phyloP scores from a whole-genome alignment of 2,329 filamentous ascomycete species.

The Stenocarpella maydis region DNA sequence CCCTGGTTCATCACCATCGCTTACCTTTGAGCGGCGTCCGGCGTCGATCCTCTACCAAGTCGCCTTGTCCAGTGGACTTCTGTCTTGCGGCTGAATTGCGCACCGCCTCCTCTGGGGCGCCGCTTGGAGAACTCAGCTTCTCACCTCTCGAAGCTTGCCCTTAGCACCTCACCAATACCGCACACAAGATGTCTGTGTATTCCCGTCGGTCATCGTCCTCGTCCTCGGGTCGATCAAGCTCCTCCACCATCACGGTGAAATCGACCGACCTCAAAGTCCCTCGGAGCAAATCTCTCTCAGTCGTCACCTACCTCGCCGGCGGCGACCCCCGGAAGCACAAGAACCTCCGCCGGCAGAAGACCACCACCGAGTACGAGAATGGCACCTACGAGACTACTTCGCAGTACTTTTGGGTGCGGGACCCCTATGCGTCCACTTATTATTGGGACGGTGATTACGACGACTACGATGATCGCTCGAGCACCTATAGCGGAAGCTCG shows the following conservation, averaged over 20 bases:
- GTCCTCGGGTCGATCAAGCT: conserved; percentile 28
- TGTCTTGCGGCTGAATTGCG: background rate
- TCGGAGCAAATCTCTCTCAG: conserved; percentile 24
- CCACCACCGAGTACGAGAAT: conserved; percentile 32
- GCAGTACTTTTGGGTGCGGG: conserved; percentile 32
- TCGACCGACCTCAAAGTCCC: conserved; percentile 29
- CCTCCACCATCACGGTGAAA: conserved; percentile 30
- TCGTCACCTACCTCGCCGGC: conserved; percentile 35
- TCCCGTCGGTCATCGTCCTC: conserved; percentile 34
- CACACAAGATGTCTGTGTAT: conserved; percentile 32
- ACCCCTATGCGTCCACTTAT: conserved; percentile 33
- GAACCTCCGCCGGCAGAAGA: conserved; percentile 33
- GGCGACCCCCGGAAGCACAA: conserved; percentile 36
- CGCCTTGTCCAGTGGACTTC: background rate
- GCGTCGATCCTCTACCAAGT: background rate
- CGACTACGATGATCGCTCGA: conserved; percentile 26
- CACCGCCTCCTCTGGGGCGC: background rate
- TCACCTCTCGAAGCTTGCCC: background rate
- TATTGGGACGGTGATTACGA: conserved; percentile 28
- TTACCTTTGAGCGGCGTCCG: background rate
- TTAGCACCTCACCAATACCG: background rate
- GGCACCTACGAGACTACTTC: conserved; percentile 29
- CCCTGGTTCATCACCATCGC: conserved; percentile 19
- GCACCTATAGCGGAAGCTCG: conserved; percentile 24
- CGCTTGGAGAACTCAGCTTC: background rate